Evolutionary conservation across 495 filamentous ascomycete species (phyloP).

Genomic region (Penicillium psychrofluorescens): DNA sequence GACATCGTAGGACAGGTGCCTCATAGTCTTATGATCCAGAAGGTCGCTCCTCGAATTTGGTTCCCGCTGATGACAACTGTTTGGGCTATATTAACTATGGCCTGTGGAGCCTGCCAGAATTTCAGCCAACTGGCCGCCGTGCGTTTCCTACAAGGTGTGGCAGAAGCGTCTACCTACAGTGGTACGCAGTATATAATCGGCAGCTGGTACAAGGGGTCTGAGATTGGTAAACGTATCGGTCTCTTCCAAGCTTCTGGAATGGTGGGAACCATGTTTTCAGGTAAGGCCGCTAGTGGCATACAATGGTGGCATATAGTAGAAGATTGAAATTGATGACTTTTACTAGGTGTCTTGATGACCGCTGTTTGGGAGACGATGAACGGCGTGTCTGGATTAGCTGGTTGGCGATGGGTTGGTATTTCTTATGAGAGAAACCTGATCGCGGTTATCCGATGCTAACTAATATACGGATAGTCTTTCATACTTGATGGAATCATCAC

Average conservation of each 20-base stretch:
- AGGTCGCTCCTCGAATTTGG: no score
- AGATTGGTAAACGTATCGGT: slow-evolving; percentile 54
- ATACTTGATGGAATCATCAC: slow-evolving; percentile 40
- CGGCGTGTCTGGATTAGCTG: slow-evolving; percentile 41
- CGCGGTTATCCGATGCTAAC: no score
- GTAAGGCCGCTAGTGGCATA: no score
- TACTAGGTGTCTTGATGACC: slow-evolving; percentile 42
- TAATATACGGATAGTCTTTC: no score
- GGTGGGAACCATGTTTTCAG: slow-evolving; percentile 32
- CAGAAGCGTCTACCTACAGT: slow-evolving; percentile 53
- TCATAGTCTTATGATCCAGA: no score
- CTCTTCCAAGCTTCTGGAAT: slow-evolving; percentile 33
- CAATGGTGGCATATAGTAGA: no score
- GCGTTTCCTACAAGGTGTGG: slow-evolving; percentile 61
- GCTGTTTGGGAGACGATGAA: slow-evolving; percentile 50
- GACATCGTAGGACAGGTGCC: no score
- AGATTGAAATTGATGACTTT: no score
- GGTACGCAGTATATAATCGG: slow-evolving; percentile 62
- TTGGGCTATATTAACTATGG: slow-evolving; percentile 57
- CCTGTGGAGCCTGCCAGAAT: slow-evolving; percentile 42
- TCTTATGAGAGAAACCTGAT: slow-evolving; percentile 28
- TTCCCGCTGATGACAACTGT: slow-evolving; percentile 54
- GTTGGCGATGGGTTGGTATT: slow-evolving; percentile 61
- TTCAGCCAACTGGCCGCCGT: slow-evolving; percentile 55
- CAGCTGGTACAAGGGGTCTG: slow-evolving; percentile 58